A percentile compares a stretch with the other conserved stretches of the same genome.
phyloP scores from a whole-genome alignment of 2,329 filamentous ascomycete species.

The Colletotrichum aenigma region DNA sequence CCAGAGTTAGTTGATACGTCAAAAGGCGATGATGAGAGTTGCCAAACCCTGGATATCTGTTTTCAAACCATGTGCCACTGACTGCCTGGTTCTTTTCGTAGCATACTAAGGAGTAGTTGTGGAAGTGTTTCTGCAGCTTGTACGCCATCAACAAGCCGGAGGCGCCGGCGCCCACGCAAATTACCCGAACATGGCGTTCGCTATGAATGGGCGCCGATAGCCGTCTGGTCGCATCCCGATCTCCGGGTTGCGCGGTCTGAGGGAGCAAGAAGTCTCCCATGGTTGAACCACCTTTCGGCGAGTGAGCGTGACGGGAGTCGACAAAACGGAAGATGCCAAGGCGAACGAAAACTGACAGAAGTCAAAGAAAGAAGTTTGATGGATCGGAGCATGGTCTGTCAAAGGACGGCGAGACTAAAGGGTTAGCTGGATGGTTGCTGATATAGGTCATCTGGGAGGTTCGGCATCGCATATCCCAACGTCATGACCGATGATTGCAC shows the following conservation, averaged over 20 bases:
- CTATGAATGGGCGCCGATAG: constrained; percentile 7
- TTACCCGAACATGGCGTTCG: constrained; percentile 22
- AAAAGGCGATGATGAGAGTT: neutral
- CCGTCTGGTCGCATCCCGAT: neutral
- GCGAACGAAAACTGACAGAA: neutral
- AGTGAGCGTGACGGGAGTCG: neutral
- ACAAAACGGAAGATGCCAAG: neutral
- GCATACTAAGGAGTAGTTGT: constrained; percentile 36
- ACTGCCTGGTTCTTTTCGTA: constrained; percentile 63
- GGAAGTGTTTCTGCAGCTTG: constrained; percentile 49
- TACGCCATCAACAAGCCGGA: constrained; percentile 52
- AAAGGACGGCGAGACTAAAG: neutral
- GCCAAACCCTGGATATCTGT: constrained; percentile 44
- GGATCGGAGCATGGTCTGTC: neutral
- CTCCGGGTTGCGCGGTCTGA: neutral
- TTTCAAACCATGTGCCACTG: constrained; percentile 59
- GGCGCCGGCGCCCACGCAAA: constrained; percentile 53
- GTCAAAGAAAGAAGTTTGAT: neutral
- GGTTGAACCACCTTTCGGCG: neutral
- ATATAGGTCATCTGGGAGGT: neutral
- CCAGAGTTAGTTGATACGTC: neutral
- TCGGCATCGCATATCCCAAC: neutral
- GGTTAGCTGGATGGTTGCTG: neutral
- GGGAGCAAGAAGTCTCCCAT: constrained; percentile 5
- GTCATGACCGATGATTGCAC: neutral